Conservation (phyloP, 306 rosid species). For the Aeschynomene evenia region DNA sequence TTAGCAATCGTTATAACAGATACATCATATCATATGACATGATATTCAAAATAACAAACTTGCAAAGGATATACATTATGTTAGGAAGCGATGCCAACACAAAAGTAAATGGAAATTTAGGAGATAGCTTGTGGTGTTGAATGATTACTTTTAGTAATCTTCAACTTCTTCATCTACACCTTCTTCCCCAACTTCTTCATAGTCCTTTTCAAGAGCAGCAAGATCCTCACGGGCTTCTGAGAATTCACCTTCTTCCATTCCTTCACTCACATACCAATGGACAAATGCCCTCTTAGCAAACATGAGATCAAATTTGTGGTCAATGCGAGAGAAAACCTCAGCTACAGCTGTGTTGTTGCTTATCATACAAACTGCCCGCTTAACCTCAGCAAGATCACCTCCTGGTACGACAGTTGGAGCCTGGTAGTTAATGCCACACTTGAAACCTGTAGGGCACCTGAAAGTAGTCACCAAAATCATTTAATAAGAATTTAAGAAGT, state of each 20-base stretch:
- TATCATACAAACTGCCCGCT: constrained; percentile 74
- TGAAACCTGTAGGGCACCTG: constrained; percentile 90
- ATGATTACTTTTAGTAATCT: constrained; percentile 33
- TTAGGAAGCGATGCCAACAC: background rate
- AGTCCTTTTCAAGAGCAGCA: constrained; percentile 78
- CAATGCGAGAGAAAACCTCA: constrained; percentile 68
- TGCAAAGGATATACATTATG: background rate
- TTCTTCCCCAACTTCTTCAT: constrained; percentile 71
- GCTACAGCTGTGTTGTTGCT: constrained; percentile 73
- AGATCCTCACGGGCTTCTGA: constrained; percentile 82
- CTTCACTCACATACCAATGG: constrained; percentile 84
- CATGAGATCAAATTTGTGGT: constrained; percentile 74
- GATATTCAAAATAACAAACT: background rate
- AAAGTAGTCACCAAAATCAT: constrained; percentile 7
- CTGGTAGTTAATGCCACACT: constrained; percentile 81
- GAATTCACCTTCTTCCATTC: constrained; percentile 90
- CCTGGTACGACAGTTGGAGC: constrained; percentile 75
- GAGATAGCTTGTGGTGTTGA: background rate
- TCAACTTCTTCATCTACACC: constrained; percentile 52
- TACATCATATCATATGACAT: background rate
- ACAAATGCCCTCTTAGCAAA: constrained; percentile 74
- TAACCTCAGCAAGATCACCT: constrained; percentile 76
- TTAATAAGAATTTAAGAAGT: background rate
- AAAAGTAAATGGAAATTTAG: background rate
- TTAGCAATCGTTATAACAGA: background rate